Percentiles rank a stretch among this genome's conserved stretches.
phyloP scores from a whole-genome alignment of 208 protist genomes.

The Blechomonas ayalai region DNA sequence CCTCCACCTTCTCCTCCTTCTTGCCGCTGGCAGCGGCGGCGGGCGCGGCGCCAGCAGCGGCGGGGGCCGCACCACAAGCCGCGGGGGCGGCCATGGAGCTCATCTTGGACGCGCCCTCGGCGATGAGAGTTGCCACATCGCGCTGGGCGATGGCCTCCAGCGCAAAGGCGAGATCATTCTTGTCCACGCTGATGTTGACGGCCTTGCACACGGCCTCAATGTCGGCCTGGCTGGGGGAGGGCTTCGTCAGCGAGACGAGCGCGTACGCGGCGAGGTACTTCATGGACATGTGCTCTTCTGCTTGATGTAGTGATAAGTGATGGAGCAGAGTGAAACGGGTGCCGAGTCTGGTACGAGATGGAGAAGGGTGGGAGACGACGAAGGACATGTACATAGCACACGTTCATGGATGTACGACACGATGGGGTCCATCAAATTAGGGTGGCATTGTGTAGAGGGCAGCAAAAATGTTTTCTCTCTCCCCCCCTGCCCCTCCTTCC shows the following conservation, averaged over 20 bases:
- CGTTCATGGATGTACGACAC: no score
- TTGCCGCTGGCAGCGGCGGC: slow-evolving; percentile 27
- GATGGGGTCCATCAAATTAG: no score
- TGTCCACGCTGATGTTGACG: slow-evolving; percentile 56
- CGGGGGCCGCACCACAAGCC: slow-evolving; percentile 22
- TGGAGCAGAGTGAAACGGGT: slow-evolving; percentile 1
- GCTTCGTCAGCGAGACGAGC: slow-evolving; percentile 73
- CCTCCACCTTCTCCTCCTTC: slow-evolving; percentile 57
- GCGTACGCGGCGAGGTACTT: slow-evolving; percentile 92
- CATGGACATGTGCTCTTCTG: slow-evolving; percentile 53
- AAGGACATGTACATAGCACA: no score
- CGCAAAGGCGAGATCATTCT: slow-evolving; percentile 73
- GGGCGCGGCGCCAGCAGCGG: slow-evolving; percentile 21
- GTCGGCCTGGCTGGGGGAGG: slow-evolving; percentile 61
- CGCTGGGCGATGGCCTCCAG: slow-evolving; percentile 67
- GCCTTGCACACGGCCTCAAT: slow-evolving; percentile 85
- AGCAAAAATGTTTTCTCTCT: no score
- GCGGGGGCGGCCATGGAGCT: slow-evolving; percentile 29
- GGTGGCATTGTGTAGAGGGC: no score
- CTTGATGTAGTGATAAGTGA: slow-evolving; percentile 2
- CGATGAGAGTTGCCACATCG: slow-evolving; percentile 70
- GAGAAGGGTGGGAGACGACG: no score
- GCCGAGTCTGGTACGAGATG: slow-evolving; percentile 2
- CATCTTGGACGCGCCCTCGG: slow-evolving; percentile 80
- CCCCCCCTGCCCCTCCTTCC: no score